A percentile compares a stretch with the other conserved stretches of the same genome.
These are phyloP conservation scores for Taphrina flavorubra DNA, from an alignment of 1,139 yeast genomes.

Conservation along the genomic window DNA sequence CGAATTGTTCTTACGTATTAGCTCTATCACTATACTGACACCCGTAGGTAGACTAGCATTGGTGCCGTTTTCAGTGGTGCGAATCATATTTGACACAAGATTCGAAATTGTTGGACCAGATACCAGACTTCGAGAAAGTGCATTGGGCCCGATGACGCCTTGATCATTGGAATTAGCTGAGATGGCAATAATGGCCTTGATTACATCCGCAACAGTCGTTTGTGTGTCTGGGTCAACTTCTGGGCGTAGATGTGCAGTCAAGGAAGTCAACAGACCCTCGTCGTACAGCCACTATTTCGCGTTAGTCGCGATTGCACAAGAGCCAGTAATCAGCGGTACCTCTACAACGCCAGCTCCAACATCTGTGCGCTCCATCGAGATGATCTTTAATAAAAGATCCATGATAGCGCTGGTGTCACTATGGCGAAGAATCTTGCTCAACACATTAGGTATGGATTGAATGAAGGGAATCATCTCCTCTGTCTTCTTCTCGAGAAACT, in stretches of 20 bases:
- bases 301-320: not conserved
- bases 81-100: conserved; percentile 80
- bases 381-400: conserved; percentile 79
- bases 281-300: conserved; percentile 42
- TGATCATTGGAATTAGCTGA: conserved; percentile 87
- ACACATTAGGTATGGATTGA: conserved; percentile 67
- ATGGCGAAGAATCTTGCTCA: conserved; percentile 73
- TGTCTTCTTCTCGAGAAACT: conserved; percentile 86
- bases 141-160: conserved; percentile 95
- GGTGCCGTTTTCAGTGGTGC: conserved; percentile 47
- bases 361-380: conserved; percentile 75
- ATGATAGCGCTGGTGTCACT: conserved; percentile 82
- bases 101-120: conserved; percentile 69
- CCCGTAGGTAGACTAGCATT: conserved; percentile 71
- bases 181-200: conserved; percentile 89
- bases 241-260: conserved; percentile 41
- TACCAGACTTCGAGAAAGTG: conserved; percentile 86
- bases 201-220: conserved; percentile 92
- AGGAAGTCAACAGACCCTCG: conserved; percentile 37
- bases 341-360: conserved; percentile 62
- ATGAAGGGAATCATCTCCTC: conserved; percentile 78
- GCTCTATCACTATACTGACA: conserved; percentile 93
- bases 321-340: conserved; percentile 48
- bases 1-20: conserved; percentile 91
- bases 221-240: conserved; percentile 59